Conservation (phyloP, 78 protist species). For the Cyanophora paradoxa region DNA sequence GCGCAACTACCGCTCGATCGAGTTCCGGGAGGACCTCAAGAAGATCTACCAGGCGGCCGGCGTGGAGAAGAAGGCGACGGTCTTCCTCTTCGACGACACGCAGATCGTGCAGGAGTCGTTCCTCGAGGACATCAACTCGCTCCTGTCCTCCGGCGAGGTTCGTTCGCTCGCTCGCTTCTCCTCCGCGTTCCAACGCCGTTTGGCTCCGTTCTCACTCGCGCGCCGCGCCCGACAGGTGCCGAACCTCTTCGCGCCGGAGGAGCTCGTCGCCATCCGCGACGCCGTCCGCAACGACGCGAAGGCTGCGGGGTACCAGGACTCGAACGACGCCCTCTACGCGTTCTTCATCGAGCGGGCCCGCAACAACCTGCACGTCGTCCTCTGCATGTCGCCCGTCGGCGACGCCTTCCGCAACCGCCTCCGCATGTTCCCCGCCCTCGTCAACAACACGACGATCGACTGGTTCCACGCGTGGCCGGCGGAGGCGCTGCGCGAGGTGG, state of each 20-base stretch:
- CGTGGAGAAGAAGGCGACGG: constrained; percentile 20
- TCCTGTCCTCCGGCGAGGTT: constrained; percentile 58
- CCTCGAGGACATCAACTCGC: constrained; percentile 63
- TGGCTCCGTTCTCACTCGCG: no score
- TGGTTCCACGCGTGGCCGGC: constrained; percentile 78
- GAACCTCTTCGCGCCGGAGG: constrained; percentile 54
- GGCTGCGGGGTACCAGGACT: constrained; percentile 12
- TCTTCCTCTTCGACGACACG: constrained; percentile 59
- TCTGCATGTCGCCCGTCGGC: constrained; percentile 59
- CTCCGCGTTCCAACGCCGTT: no score
- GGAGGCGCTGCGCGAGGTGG: constrained; percentile 78
- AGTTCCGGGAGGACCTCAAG: constrained; percentile 58
- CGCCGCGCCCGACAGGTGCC: no score
- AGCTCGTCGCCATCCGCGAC: constrained; percentile 30
- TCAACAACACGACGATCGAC: constrained; percentile 68
- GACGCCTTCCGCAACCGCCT: constrained; percentile 47
- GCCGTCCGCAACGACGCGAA: constrained; percentile 27
- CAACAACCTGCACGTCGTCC: constrained; percentile 38
- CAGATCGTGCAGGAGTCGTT: constrained; percentile 56
- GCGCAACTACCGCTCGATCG: constrained; percentile 28
- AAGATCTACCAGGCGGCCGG: constrained; percentile 29
- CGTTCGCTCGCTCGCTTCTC: no score
- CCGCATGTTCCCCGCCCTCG: constrained; percentile 66
- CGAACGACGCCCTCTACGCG: constrained; percentile 31
- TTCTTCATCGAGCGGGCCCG: constrained; percentile 57